A percentile compares a stretch with the other conserved stretches of the same genome.
Evolutionary conservation across 2,329 filamentous ascomycete genomes (phyloP).

Genomic region (Biscogniauxia sp.): DNA sequence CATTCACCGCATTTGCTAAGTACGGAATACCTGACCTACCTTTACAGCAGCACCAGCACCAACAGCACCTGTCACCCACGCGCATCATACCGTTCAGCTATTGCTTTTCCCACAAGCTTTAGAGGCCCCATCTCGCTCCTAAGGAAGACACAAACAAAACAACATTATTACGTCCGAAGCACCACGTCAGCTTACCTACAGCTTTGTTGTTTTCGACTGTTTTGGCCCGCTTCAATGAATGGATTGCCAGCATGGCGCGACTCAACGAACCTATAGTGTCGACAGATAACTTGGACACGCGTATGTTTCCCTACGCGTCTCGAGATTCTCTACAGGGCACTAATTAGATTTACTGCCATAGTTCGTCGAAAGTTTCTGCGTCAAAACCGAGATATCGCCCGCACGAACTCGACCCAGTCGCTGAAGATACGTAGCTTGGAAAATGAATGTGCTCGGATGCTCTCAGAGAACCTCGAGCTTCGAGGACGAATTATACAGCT

Average conservation of each 20-base stretch:
- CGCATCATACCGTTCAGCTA: background rate
- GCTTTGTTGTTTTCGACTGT: conserved; percentile 1
- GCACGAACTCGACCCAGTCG: conserved; percentile 74
- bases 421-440: conserved; percentile 75
- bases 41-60: conserved; percentile 5
- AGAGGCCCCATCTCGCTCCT: background rate
- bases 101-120: background rate
- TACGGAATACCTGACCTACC: conserved; percentile 6
- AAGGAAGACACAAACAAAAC: conserved; percentile 8
- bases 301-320: conserved; percentile 47
- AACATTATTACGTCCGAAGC: conserved; percentile 3
- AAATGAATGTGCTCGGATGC: conserved; percentile 69
- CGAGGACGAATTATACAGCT: conserved; percentile 68
- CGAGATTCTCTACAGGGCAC: background rate
- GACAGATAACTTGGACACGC: conserved; percentile 67
- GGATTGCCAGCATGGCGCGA: conserved; percentile 70
- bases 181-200: conserved; percentile 4
- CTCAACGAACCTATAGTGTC: conserved; percentile 72
- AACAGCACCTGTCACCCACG: conserved; percentile 1
- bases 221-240: conserved; percentile 17
- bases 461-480: conserved; percentile 76
- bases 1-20: conserved; percentile 19
- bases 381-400: conserved; percentile 81
- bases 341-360: conserved; percentile 35
- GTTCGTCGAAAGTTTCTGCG: conserved; percentile 77